Conservation (phyloP, 2,329 filamentous ascomycete genomes). For the Nigrograna mackinnonii region DNA sequence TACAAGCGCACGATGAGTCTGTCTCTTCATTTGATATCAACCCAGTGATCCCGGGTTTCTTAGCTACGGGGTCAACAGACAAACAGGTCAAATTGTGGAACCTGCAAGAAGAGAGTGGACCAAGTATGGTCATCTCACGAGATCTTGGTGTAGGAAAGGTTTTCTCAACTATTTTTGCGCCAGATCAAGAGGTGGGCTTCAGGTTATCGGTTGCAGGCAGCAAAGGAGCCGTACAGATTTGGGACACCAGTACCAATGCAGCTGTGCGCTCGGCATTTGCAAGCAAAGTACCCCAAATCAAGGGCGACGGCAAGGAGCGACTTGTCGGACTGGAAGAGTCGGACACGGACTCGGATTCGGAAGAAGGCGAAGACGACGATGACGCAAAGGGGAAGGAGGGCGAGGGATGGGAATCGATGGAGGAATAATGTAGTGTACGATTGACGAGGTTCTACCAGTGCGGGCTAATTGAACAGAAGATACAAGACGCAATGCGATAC, state of each 20-base stretch:
- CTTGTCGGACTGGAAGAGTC: constrained; percentile 72
- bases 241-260: constrained; percentile 94
- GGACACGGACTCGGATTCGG: constrained; percentile 65
- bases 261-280: constrained; percentile 86
- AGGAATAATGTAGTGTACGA: constrained; percentile 43
- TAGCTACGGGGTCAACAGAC: constrained; percentile 92
- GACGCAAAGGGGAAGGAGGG: constrained; percentile 38
- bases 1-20: constrained; percentile 93
- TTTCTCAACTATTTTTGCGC: constrained; percentile 88
- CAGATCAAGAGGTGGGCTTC: constrained; percentile 89
- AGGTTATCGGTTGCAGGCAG: constrained; percentile 91
- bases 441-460: too few relatives aligned
- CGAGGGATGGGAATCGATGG: constrained; percentile 46
- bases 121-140: constrained; percentile 86
- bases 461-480: too few relatives aligned
- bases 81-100: constrained; percentile 98
- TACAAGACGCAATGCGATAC: too few relatives aligned
- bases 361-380: constrained; percentile 50
- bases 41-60: constrained; percentile 83
- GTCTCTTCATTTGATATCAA: constrained; percentile 94
- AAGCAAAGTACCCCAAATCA: constrained; percentile 63
- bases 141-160: constrained; percentile 94
- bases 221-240: constrained; percentile 89
- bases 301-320: constrained; percentile 71
- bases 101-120: constrained; percentile 71